Evolutionary conservation across 176 grass and related monocot genomes (phyloP), one percentile per base, ranked within the genome.

Genomic region (Zea luxurians): DNA sequence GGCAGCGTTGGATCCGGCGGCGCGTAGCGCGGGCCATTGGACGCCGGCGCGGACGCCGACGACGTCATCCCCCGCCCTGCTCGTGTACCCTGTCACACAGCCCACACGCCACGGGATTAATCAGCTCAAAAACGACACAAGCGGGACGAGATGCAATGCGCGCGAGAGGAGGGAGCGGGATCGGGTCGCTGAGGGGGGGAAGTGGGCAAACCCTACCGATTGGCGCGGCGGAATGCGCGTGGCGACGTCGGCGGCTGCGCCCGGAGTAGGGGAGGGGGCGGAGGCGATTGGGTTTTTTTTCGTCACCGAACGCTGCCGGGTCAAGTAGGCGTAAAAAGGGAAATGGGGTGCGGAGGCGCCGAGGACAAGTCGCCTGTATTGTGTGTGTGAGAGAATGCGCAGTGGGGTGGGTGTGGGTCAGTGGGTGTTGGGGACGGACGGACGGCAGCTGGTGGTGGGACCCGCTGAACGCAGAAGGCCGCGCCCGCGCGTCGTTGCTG

Each of bases 1-100:
- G 95, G 89, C 20, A 98, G 87, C 16, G 61, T 92, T 44, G 91
- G 91, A 85, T 98, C 95, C 5, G 70, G 21, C 60, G 87, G 87
- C 35, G 95, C 95, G 68, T 94, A 92, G 36, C 91, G 68, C 13
- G 89, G 86, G 3, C 63, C 88, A 62, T 68, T 59, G 48, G 40
- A n/a, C 46, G 71, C 54, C 37, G 60, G 10, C 10, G 70, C 8
- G 9, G 84, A 17, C 48, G 50, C n/a, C 13, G 79, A 12, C 36
- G 84, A 61, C 41, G 66, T 66, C 87, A 85, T 77, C 43, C 49
- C 64, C 5, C 11, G 8, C 12, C 6, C 6, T 21, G 36, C 74
- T 64, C 42, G 37, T 58, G 10, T 40, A 76, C 55, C 82, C 82
- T 71, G 20, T 66, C 41, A 48, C 27, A 57, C 68, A 54, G 45